Percentiles rank a stretch among this genome's conserved stretches.
Conservation (phyloP, 176 grass and related monocot genomes). For the Carex pumila region DNA sequence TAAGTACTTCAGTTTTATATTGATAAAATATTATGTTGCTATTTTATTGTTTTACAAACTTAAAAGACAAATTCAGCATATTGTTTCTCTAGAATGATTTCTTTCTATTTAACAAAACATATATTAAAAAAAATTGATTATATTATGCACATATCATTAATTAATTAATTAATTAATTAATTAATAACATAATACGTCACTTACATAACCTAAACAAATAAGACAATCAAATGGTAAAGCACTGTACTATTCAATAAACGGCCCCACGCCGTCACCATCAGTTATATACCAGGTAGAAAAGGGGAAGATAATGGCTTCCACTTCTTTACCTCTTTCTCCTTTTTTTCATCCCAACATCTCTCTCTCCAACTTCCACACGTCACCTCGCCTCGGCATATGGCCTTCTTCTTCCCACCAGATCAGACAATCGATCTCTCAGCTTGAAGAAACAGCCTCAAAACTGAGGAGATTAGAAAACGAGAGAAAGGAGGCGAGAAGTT, state of each 20-base stretch:
- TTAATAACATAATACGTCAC: neutral
- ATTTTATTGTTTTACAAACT: neutral
- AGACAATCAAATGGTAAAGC: neutral
- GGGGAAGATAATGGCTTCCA: slow-evolving; percentile 6
- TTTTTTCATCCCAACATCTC: neutral
- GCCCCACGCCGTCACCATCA: neutral
- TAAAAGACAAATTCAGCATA: neutral
- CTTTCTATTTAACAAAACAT: neutral
- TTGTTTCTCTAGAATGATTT: neutral
- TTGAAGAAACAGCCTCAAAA: neutral
- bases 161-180: neutral
- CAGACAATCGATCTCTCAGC: neutral
- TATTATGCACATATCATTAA: neutral
- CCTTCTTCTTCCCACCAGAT: neutral
- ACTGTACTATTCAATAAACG: neutral
- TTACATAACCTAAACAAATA: neutral
- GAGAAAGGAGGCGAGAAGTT: neutral
- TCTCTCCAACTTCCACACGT: slow-evolving; percentile 1
- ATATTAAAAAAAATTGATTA: neutral
- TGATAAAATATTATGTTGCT: neutral
- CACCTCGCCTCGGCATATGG: neutral
- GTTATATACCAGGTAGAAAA: neutral
- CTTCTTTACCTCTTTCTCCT: slow-evolving; percentile 3
- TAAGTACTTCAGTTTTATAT: neutral
- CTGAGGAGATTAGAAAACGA: neutral